A percentile compares a stretch with the other conserved stretches of the same genome.
Evolutionary conservation across 768 basidiomycete species (phyloP).

Genomic region (Leucocoprinus leucothites): DNA sequence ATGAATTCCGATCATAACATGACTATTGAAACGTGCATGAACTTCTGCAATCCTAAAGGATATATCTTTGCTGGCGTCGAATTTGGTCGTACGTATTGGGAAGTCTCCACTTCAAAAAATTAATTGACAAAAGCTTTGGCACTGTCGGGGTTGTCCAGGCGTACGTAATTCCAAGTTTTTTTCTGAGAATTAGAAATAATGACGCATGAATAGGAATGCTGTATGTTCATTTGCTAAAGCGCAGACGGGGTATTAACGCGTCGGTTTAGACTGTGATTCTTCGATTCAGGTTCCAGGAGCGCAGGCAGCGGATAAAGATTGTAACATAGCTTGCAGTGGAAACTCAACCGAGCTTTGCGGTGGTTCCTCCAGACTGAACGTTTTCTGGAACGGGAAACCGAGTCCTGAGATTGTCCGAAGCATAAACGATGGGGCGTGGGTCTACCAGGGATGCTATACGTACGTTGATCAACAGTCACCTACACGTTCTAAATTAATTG

Average conservation of each 20-base stretch:
- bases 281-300: slow-evolving; percentile 46
- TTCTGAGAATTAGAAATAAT: no score
- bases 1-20: slow-evolving; percentile 44
- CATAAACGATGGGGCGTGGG: slow-evolving; percentile 45
- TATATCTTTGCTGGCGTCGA: slow-evolving; percentile 65
- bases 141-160: no score
- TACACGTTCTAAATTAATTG: no score
- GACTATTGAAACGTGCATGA: slow-evolving; percentile 47
- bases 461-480: slow-evolving; percentile 22
- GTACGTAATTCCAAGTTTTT: slow-evolving; percentile 4
- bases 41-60: slow-evolving; percentile 28
- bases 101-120: no score
- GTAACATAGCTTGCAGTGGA: slow-evolving; percentile 52
- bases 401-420: slow-evolving; percentile 47
- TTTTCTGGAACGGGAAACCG: slow-evolving; percentile 52
- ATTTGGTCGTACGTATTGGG: slow-evolving; percentile 44
- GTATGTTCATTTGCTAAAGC: slow-evolving; percentile 28
- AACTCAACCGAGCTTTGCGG: slow-evolving; percentile 54
- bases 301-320: slow-evolving; percentile 42
- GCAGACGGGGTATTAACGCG: no score
- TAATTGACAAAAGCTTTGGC: no score
- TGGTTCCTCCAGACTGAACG: slow-evolving; percentile 45
- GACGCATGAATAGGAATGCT: slow-evolving; percentile 32
- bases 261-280: slow-evolving; percentile 71
- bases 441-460: slow-evolving; percentile 65